These are phyloP conservation scores for Apodospora peruviana DNA, from an alignment of 495 filamentous ascomycete species.

Conservation along the genomic window DNA sequence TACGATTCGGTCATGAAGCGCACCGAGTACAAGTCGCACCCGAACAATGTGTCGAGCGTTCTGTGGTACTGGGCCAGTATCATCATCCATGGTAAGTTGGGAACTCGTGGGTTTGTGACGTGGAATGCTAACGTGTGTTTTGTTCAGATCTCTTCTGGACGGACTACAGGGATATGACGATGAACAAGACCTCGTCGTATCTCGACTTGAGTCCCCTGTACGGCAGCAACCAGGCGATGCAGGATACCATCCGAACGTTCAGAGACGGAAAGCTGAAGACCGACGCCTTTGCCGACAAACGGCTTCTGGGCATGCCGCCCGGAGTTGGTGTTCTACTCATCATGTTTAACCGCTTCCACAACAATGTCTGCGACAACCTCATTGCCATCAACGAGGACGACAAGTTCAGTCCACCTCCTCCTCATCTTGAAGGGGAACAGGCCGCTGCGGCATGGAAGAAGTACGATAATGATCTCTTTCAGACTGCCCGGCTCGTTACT, in stretches of 20 bases:
- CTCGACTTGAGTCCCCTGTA: constrained; percentile 83
- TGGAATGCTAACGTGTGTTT: not conserved
- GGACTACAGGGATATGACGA: constrained; percentile 40
- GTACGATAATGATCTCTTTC: constrained; percentile 80
- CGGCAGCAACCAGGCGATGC: constrained; percentile 72
- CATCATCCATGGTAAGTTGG: constrained; percentile 67
- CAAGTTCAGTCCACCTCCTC: constrained; percentile 57
- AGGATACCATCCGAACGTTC: constrained; percentile 69
- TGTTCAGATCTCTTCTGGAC: constrained; percentile 33
- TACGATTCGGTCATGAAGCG: constrained; percentile 65
- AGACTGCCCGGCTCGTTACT: constrained; percentile 71
- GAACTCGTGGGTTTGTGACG: not conserved
- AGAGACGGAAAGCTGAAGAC: constrained; percentile 80
- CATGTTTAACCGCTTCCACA: constrained; percentile 75
- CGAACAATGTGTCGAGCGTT: constrained; percentile 77
- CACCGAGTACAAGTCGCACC: constrained; percentile 39
- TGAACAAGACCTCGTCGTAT: constrained; percentile 74
- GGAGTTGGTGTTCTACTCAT: constrained; percentile 75
- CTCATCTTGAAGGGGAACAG: constrained; percentile 41
- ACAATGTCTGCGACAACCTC: constrained; percentile 67
- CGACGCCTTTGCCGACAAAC: constrained; percentile 73
- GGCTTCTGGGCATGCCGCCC: constrained; percentile 75
- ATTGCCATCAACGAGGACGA: constrained; percentile 65
- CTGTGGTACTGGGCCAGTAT: constrained; percentile 87
- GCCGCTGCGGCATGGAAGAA: constrained; percentile 59